Base-by-base conservation (phyloP, 2,329 filamentous ascomycete species). In the Aspergillus luchuensis region DNA sequence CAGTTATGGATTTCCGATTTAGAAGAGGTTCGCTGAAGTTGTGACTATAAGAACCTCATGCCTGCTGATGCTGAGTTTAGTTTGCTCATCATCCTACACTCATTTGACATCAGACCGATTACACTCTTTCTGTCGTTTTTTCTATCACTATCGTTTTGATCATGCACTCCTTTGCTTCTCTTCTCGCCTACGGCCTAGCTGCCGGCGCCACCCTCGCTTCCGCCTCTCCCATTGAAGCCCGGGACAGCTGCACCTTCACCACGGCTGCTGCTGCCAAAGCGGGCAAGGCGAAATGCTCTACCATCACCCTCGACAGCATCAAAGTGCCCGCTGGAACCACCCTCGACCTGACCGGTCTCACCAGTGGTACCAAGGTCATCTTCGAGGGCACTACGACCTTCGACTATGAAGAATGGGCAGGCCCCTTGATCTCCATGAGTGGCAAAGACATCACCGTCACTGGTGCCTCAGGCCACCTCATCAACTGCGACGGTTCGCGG, bases 351-450 rank as follows among this genome's bases (percentile, higher is more conserved):
- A 72, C 73, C 7, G 73, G 73, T 13, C 72, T 82, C 13, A 68
- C 74, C 60, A 68, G 69, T 8, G 79, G 79, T 4, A 74, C 79
- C 3, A 75, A 71, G 8, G 79, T 81, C 11, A 78, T 72, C 5
- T 81, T 80, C 57, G 69, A 74, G 10, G 76, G 76, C 13, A 75
- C 63, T 21, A 78, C 76, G 2, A 77, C 72, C 0, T 79, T 79
- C 54, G 76, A 67, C 5, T 63, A 58, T 8, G 71, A 77, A 39
- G 71, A 72, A 13, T 74, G 78, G 62, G 77, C 75, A 62, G 71
- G 72, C 30, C 71, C 77, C 4, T 28, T 56, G 1, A 76, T 78
- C 53, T 65, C 68, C 47, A 70, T 77, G 61, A 72, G 74, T 8
- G 79, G 79, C 4, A 76, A 69, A 5, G 66, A 76, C 48, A 68